Evolutionary conservation across 2,329 filamentous ascomycete genomes (phyloP).

Genomic region (Fusarium chaquense): DNA sequence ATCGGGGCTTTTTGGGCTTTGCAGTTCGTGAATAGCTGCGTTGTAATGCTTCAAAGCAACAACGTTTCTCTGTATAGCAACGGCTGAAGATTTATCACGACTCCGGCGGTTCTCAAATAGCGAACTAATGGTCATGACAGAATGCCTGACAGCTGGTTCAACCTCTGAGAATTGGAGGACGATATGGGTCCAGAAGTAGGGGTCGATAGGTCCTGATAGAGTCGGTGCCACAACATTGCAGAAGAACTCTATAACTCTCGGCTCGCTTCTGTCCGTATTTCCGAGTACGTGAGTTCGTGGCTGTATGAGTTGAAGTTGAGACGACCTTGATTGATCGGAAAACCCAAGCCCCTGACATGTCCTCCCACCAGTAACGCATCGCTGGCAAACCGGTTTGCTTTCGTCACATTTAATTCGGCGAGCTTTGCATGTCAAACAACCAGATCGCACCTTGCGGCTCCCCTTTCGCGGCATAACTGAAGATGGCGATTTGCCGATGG

Average conservation of each 20-base stretch:
- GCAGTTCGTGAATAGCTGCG: constrained; percentile 15
- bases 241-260: constrained; percentile 28
- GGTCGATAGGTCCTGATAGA: constrained; percentile 29
- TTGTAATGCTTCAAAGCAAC: constrained; percentile 25
- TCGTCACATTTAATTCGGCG: constrained; percentile 26
- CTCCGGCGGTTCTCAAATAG: constrained; percentile 7
- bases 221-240: constrained; percentile 27
- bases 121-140: constrained; percentile 25
- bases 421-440: constrained; percentile 19
- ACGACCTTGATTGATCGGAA: neutral
- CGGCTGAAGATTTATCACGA: neutral
- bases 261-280: neutral
- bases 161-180: constrained; percentile 35
- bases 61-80: neutral
- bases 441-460: constrained; percentile 16
- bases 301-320: constrained; percentile 6
- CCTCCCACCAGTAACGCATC: constrained; percentile 11
- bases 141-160: constrained; percentile 30
- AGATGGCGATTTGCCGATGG: neutral
- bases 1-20: neutral
- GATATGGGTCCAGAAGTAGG: constrained; percentile 37
- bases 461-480: constrained; percentile 23
- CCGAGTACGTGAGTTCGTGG: constrained; percentile 8
- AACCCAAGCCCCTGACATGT: constrained; percentile 11
- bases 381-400: constrained; percentile 7